Evolutionary conservation across 306 rosid species (phyloP), one percentile per base, ranked within the genome.

Genomic region (Ammopiptanthus mongolicus): DNA sequence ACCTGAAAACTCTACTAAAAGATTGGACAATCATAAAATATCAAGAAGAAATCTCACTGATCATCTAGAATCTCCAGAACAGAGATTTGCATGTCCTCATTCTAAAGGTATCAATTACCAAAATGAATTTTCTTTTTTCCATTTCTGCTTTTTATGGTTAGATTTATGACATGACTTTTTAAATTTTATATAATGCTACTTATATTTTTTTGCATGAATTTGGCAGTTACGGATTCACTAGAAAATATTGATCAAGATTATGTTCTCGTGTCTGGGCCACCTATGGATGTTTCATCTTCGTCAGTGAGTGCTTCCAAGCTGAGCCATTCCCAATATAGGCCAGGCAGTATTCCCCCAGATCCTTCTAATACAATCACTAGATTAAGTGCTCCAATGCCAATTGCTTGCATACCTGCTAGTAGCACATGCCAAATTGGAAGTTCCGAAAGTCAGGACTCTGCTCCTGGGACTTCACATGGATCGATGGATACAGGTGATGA

Each of bases 231-330:
- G 3, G 98, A 96, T 81, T 85, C 96, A 1, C 81, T 88, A 47
- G 96, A 89, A 73, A 85, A 84, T 72, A 89, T 91, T 65, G 99
- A 90, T 85, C 99, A 92, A 89, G 99, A 96, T 80, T 96, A 96
- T 86, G 98, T 96, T 78, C 86, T 96, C 53, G 99, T 96, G 61
- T 87, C 92, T 73, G 99, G 97, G 8, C 89, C 91, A 65, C 88
- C 96, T 31, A 73, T 89, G 72, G 98, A 96, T 62, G 81, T 77
- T 76, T 80, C 97, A 17, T 88, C 91, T 56, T 73, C 93, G 78
- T 90, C 89, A 1, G 86, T 87, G 69, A 75, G 83, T 84, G 78
- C 85, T 71, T 80, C 88, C 67, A 90, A 82, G 83, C 92, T 82
- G 19, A 77, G 88, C 82, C 91, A 73, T 85, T 90, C 85, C 74